Evolutionary conservation across 2,329 filamentous ascomycete genomes (phyloP), one percentile per base, ranked within the genome.

Genomic region (Fusarium verticillioides): DNA sequence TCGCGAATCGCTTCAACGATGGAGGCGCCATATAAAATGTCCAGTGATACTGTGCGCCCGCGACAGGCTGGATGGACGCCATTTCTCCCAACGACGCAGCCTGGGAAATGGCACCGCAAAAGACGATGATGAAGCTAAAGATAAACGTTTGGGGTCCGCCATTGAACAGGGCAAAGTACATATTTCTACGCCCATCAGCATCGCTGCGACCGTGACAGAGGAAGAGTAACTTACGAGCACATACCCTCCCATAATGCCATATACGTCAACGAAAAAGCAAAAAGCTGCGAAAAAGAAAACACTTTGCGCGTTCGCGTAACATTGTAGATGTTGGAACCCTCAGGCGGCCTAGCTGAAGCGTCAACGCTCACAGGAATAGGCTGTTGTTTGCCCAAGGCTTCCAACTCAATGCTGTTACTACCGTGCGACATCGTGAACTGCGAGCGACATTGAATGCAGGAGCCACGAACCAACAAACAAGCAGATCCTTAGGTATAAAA

Each of bases 111-210:
- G 75, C 75, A 2, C 75, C 75, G 13, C 28, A 77, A 47, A 77
- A 77, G n/a, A 77, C 75, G 4, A 77, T 77, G 16, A 77, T 67
- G 42, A 77, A 77, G 26, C 75, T 77, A 39, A 77, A 77, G 15
- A 77, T 9, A 18, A 77, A 77, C 3, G 75, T 77, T 40, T 77
- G 75, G 0, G 75, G 75, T 7, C 75, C 75, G 2, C 75, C 75
- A 28, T 77, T 77, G 61, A 53, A 77, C 2, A 77, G 64, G 15
- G 75, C 75, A 71, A 77, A 77, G 58, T 72, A 77, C 75, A 77
- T 77, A 49, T 77, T 77, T 15, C 75, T 77, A 32, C 3, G 0
- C 12, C 7, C 9, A 26, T 74, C 18, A 75, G 64, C 9, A 49
- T 30, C 16, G 0, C 4, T 5, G 7, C 3, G 16, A 12, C 5